Percentiles rank a stretch among this genome's conserved stretches.
phyloP scores from a whole-genome alignment of 23 red algal species.

The Chondrus crispus region DNA sequence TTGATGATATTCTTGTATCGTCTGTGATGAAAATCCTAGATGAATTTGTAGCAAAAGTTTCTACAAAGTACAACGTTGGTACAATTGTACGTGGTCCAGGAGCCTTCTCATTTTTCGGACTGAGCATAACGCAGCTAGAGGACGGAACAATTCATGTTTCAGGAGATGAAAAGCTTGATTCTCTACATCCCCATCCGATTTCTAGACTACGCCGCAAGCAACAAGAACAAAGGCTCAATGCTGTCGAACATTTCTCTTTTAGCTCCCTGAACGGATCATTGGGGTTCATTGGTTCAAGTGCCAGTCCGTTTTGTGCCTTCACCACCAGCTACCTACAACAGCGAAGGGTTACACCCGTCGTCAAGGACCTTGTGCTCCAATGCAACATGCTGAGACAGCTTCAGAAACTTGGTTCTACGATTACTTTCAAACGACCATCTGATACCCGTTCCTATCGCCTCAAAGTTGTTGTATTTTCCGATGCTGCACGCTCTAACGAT shows the following conservation, averaged over 20 bases:
- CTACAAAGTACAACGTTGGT: background rate
- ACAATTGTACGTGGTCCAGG: background rate
- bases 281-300: background rate
- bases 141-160: background rate
- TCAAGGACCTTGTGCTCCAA: slow-evolving; percentile 4
- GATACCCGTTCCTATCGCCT: background rate
- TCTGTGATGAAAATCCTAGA: background rate
- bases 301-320: background rate
- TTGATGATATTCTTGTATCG: background rate
- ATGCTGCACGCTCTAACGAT: background rate
- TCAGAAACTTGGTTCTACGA: background rate
- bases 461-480: background rate
- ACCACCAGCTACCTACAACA: slow-evolving; percentile 27
- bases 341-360: background rate
- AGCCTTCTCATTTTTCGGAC: background rate
- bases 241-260: background rate
- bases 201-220: background rate
- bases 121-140: background rate
- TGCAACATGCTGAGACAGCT: background rate
- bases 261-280: background rate
- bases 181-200: background rate
- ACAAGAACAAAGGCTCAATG: background rate
- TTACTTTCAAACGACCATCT: background rate
- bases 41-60: background rate
- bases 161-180: background rate